Evolutionary conservation across 768 basidiomycete species (phyloP).

Genomic region (Crepidotus variabilis): DNA sequence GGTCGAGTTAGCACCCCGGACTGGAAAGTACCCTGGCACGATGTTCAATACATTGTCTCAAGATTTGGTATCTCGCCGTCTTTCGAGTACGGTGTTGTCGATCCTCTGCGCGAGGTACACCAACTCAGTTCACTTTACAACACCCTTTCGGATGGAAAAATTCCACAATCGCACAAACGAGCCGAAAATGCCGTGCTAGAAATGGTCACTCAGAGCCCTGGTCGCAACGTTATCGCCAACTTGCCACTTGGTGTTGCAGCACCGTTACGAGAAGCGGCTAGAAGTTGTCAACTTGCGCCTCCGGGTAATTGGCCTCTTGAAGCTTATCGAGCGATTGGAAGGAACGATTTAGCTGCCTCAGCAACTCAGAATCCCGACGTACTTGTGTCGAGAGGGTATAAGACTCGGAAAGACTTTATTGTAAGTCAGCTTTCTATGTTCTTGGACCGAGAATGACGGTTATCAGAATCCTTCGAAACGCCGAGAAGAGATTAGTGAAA

Average conservation of each 20-base stretch:
- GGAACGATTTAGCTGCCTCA: conserved; percentile 71
- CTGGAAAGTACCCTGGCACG: conserved; percentile 56
- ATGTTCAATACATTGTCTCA: conserved; percentile 42
- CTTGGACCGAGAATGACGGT: conserved; percentile 2
- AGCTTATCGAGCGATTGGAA: conserved; percentile 65
- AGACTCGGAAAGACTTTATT: conserved; percentile 52
- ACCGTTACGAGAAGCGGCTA: conserved; percentile 81
- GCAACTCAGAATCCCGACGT: conserved; percentile 44
- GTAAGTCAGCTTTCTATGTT: conserved; percentile 28
- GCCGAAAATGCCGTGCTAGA: conserved; percentile 61
- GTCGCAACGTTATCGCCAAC: conserved; percentile 44
- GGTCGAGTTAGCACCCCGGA: conserved; percentile 61
- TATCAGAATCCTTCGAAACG: conserved; percentile 46
- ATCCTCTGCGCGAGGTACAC: conserved; percentile 53
- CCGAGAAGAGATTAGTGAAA: conserved; percentile 47
- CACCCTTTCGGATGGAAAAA: conserved; percentile 51
- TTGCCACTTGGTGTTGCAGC: conserved; percentile 70
- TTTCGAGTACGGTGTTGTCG: conserved; percentile 57
- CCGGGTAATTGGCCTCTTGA: conserved; percentile 69
- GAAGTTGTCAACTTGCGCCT: conserved; percentile 79
- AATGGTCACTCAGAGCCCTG: conserved; percentile 47
- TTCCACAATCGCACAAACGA: conserved; percentile 52
- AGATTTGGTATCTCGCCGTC: conserved; percentile 49
- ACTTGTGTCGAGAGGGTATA: conserved; percentile 51
- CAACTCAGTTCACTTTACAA: conserved; percentile 55